Evolutionary conservation across 2,329 filamentous ascomycete genomes (phyloP).

Genomic region (Fusarium subglutinans): DNA sequence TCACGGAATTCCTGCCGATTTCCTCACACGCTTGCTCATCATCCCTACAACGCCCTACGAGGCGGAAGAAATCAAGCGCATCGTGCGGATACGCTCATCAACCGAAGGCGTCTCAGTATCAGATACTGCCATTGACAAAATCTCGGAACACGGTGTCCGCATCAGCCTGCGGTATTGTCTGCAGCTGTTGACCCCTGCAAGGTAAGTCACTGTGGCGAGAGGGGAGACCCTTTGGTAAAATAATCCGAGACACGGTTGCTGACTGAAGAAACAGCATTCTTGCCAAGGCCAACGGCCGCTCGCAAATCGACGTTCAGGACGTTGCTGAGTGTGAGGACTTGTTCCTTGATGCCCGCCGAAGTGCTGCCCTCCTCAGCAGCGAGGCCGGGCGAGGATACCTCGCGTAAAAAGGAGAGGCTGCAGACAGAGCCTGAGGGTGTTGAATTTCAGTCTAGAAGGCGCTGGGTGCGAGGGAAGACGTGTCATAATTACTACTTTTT

Average conservation of each 20-base stretch:
- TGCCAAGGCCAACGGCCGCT: conserved; percentile 82
- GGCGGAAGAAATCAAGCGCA: conserved; percentile 88
- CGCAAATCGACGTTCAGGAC: conserved; percentile 80
- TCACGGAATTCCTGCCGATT: conserved; percentile 93
- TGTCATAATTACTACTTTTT: conserved; percentile 44
- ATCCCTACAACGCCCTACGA: conserved; percentile 93
- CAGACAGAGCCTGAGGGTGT: background rate
- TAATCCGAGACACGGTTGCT: conserved; percentile 46
- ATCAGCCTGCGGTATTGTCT: conserved; percentile 93
- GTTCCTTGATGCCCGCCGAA: conserved; percentile 83
- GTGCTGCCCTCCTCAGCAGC: conserved; percentile 73
- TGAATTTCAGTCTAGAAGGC: conserved; percentile 31
- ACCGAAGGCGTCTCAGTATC: conserved; percentile 83
- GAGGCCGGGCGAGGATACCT: conserved; percentile 73
- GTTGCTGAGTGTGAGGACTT: conserved; percentile 84
- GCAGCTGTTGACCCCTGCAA: conserved; percentile 88
- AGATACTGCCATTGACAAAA: conserved; percentile 85
- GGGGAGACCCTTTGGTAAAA: conserved; percentile 23
- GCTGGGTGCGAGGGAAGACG: conserved; percentile 36
- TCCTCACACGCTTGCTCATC: conserved; percentile 92
- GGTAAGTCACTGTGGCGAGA: conserved; percentile 54
- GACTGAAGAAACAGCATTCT: conserved; percentile 71
- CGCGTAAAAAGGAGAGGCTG: conserved; percentile 53
- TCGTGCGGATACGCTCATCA: conserved; percentile 84
- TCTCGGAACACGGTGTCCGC: conserved; percentile 85